Evolutionary conservation across 2,329 filamentous ascomycete species (phyloP).

Genomic region (Ilyonectria sp.): DNA sequence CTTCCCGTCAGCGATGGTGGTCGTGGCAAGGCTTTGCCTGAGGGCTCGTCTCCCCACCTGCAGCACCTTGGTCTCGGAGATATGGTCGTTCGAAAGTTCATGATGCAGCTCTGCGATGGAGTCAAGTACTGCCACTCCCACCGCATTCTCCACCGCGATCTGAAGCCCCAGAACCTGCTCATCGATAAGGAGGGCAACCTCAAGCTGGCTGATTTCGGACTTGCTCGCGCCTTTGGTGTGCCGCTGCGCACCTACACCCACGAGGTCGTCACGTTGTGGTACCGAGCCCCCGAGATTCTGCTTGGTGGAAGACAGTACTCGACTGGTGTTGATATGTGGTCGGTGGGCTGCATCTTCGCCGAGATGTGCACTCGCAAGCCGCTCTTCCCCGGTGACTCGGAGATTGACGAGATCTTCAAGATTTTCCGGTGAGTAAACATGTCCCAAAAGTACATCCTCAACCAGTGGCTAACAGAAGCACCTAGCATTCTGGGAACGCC

Average conservation of each 20-base stretch:
- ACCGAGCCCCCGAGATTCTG: slow-evolving; percentile 90
- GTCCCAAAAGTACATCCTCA: not conserved
- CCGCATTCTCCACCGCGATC: slow-evolving; percentile 87
- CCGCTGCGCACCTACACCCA: slow-evolving; percentile 93
- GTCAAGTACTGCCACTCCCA: slow-evolving; percentile 92
- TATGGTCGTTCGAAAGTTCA: slow-evolving; percentile 92
- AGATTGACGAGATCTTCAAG: slow-evolving; percentile 63
- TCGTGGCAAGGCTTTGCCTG: slow-evolving; percentile 86
- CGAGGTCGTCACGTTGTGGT: slow-evolving; percentile 96
- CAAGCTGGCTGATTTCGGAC: slow-evolving; percentile 91
- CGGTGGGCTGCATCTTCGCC: slow-evolving; percentile 92
- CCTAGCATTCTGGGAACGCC: slow-evolving; percentile 84
- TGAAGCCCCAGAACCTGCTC: slow-evolving; percentile 92
- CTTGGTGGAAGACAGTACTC: slow-evolving; percentile 93
- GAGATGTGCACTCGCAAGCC: slow-evolving; percentile 97
- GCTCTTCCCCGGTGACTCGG: slow-evolving; percentile 91
- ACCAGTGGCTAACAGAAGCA: slow-evolving; percentile 26
- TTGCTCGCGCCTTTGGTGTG: slow-evolving; percentile 92
- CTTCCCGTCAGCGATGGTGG: slow-evolving; percentile 88
- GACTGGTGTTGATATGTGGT: slow-evolving; percentile 97
- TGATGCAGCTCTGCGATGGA: slow-evolving; percentile 88
- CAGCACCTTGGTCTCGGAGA: slow-evolving; percentile 81
- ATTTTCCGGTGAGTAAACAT: slow-evolving; percentile 77
- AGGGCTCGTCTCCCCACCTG: slow-evolving; percentile 77
- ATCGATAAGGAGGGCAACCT: slow-evolving; percentile 90